Evolutionary conservation across 495 filamentous ascomycete genomes (phyloP), one percentile per base, ranked within the genome.

Genomic region (Glonium stellatum): DNA sequence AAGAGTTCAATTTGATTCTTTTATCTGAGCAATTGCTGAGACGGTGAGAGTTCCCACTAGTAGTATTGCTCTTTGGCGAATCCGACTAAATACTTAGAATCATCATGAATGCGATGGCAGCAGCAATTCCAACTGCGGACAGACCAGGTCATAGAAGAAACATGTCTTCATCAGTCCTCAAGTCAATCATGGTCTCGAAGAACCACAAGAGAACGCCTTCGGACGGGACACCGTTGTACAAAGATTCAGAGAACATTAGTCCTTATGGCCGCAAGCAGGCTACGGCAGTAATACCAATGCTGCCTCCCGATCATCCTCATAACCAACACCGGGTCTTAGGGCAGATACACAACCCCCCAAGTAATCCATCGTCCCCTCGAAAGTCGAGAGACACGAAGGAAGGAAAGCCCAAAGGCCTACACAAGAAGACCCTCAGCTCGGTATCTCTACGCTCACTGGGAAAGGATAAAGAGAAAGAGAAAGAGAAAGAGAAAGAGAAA

Each of bases 401-500:
- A 59, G 56, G 54, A 13, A 63, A 54, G 23, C 41, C 62, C 23
- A 72, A 67, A 51, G 64, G 73, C 53, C 64, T 81, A 44, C 76
- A 82, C 62, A 89, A 88, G 75, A 85, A 82, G 62, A 82, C 80
- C 0, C 82, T 86, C 63, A 85, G 84, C 59, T 80, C 82, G 19
- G 79, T 87, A 0, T 87, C 86, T 13, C 71, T 90, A 46, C 87
- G 82, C 62, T 79, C 84, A 0, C 67, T 84, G 12, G 74, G 55
- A 36, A 70, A 76, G 44, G 76, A 71, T 6, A 81, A 73, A 62
- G 83, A 86, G 49, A 77, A 74, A 72, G 73, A 80, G 70, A 73
- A 70, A 63, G 74, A 81, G n/a, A 81, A 73, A 62, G 83, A 86
- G 49, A 77, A 74, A 72, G 73, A 80, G 70, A 73, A 70, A 63